Percentiles rank a stretch among this genome's conserved stretches.
These are phyloP conservation scores for Cladorrhinum sp. DNA, from an alignment of 2,329 filamentous ascomycete species.

Conservation along the genomic window DNA sequence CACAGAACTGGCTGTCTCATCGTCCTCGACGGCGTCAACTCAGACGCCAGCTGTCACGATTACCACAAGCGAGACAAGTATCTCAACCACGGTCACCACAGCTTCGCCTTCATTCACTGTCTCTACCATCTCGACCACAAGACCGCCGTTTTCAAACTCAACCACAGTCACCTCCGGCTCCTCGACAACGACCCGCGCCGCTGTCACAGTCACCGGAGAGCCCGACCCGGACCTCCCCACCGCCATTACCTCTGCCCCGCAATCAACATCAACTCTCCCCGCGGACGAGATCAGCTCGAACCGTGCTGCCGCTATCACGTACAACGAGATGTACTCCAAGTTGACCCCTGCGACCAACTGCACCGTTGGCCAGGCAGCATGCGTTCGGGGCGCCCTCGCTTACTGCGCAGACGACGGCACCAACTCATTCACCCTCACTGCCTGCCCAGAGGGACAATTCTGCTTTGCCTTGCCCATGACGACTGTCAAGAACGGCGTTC, in stretches of 20 bases:
- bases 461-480: slow-evolving; percentile 57
- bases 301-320: slow-evolving; percentile 41
- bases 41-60: neutral
- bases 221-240: slow-evolving; percentile 43
- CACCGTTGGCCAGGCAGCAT: slow-evolving; percentile 46
- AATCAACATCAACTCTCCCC: slow-evolving; percentile 39
- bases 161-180: neutral
- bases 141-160: neutral
- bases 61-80: neutral
- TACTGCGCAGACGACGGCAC: slow-evolving; percentile 41
- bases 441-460: slow-evolving; percentile 33
- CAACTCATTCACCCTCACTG: slow-evolving; percentile 40
- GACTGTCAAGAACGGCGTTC: slow-evolving; percentile 41
- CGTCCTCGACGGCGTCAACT: neutral
- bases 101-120: neutral
- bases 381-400: slow-evolving; percentile 49
- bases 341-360: slow-evolving; percentile 48
- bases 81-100: neutral
- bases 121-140: neutral
- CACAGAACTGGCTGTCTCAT: neutral
- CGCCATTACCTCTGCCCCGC: slow-evolving; percentile 31
- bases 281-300: slow-evolving; percentile 43
- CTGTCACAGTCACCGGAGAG: slow-evolving; percentile 34
- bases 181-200: neutral
- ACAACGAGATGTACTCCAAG: slow-evolving; percentile 47